These are phyloP conservation scores for Cantharellus cinnabarinus DNA, from an alignment of 768 basidiomycete genomes.

Conservation along the genomic window DNA sequence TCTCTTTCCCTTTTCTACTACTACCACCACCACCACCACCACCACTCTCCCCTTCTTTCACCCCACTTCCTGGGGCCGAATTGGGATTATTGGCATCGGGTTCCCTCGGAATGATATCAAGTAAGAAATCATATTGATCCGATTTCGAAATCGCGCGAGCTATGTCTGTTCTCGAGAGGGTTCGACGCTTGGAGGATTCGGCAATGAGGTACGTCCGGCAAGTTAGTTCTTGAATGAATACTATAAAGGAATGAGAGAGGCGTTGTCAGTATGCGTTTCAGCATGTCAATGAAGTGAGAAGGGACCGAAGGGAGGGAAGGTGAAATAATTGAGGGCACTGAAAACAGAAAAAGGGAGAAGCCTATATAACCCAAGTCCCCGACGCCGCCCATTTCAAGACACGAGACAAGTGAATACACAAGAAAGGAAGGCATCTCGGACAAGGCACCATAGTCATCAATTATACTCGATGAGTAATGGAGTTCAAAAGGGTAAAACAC, in stretches of 20 bases:
- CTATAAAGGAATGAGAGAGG: conserved; percentile 21
- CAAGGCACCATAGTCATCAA: too few relatives aligned
- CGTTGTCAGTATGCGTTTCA: too few relatives aligned
- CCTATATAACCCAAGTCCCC: too few relatives aligned
- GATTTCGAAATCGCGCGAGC: conserved; percentile 80
- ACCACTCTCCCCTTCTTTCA: neutral
- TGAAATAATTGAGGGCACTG: neutral
- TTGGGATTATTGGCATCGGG: neutral
- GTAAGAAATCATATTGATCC: conserved; percentile 94
- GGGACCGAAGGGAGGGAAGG: too few relatives aligned
- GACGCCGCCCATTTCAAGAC: too few relatives aligned
- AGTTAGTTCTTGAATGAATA: conserved; percentile 95
- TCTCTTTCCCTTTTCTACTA: neutral
- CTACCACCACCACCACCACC: neutral
- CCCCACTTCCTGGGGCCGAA: neutral
- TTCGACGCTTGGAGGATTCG: conserved; percentile 90
- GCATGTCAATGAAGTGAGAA: too few relatives aligned
- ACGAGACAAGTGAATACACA: too few relatives aligned
- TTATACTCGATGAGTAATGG: too few relatives aligned
- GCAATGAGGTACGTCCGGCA: conserved; percentile 89
- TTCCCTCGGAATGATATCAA: conserved; percentile 86
- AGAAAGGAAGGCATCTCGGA: too few relatives aligned
- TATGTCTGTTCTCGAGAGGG: conserved; percentile 81
- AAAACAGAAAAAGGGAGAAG: too few relatives aligned
- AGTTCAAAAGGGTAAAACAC: too few relatives aligned